These are phyloP conservation scores for Serendipita indica DNA, from an alignment of 768 basidiomycete species.

Conservation along the genomic window DNA sequence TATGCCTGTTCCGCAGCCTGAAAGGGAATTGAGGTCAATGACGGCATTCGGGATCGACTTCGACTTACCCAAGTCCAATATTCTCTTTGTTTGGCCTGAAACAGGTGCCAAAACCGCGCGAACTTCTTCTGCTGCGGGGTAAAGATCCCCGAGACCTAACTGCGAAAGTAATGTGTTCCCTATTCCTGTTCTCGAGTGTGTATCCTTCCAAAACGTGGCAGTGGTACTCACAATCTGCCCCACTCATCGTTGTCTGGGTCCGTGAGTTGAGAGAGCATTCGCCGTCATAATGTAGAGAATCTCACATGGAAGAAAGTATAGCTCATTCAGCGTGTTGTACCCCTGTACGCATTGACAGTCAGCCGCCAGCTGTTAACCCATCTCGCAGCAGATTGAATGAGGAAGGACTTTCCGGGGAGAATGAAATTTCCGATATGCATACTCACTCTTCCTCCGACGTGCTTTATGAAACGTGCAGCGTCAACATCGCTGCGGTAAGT, in stretches of 20 bases:
- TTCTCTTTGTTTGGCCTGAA: neutral
- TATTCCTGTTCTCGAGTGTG: neutral
- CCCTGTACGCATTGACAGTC: neutral
- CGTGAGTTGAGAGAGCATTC: neutral
- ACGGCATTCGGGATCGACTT: neutral
- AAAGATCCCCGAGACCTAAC: neutral
- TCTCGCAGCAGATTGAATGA: no score
- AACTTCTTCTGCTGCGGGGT: neutral
- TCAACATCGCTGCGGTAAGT: neutral
- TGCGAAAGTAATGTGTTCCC: neutral
- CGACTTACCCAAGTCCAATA: conserved; percentile 3
- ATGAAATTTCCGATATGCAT: no score
- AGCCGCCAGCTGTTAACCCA: neutral
- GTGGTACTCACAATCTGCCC: neutral
- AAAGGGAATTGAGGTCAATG: neutral
- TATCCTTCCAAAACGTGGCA: neutral
- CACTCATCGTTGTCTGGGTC: conserved; percentile 5
- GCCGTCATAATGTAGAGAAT: no score
- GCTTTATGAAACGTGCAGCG: neutral
- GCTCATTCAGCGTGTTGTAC: neutral
- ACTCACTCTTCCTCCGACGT: neutral
- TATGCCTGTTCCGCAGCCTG: neutral
- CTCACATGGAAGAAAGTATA: conserved; percentile 4
- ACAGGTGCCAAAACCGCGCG: neutral
- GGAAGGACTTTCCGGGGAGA: no score